Percentiles rank a stretch among this genome's conserved stretches.
phyloP scores from a whole-genome alignment of 1,284 basidiomycete genomes.

The Cutaneotrichosporon sp. region DNA sequence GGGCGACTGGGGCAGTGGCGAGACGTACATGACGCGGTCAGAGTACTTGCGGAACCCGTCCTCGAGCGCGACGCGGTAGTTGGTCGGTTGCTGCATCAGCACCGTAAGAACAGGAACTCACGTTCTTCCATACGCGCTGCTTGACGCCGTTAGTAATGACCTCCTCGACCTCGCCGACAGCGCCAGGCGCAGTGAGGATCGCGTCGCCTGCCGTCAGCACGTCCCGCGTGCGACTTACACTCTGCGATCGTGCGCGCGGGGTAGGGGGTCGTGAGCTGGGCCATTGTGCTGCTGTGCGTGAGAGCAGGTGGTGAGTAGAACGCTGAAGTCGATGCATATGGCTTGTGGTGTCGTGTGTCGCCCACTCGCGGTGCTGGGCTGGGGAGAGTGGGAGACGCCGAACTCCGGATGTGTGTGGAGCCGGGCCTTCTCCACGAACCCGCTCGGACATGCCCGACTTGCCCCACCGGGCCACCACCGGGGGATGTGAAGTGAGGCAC shows the following conservation, averaged over 20 bases:
- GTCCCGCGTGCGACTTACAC: neutral
- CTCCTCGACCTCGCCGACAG: slow-evolving; percentile 41
- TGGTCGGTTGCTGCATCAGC: slow-evolving; percentile 26
- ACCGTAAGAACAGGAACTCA: slow-evolving; percentile 21
- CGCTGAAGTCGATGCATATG: neutral
- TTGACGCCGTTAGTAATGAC: slow-evolving; percentile 26
- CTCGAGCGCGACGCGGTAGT: slow-evolving; percentile 40
- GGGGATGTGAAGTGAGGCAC: too few relatives aligned
- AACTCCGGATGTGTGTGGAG: neutral
- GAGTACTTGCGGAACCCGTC: slow-evolving; percentile 26
- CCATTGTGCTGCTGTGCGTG: neutral
- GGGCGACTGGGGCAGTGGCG: slow-evolving; percentile 14
- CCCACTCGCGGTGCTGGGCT: too few relatives aligned
- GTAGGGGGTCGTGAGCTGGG: neutral
- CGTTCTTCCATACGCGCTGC: slow-evolving; percentile 43
- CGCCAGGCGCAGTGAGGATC: slow-evolving; percentile 28
- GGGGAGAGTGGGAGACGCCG: neutral
- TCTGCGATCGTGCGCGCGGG: neutral
- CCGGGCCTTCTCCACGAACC: neutral
- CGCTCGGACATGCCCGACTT: too few relatives aligned
- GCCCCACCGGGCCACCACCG: too few relatives aligned
- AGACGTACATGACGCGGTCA: slow-evolving; percentile 33
- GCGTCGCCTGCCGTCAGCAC: slow-evolving; percentile 11
- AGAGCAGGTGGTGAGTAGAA: neutral
- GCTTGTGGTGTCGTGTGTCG: too few relatives aligned